A percentile compares a stretch with the other conserved stretches of the same genome.
These are phyloP conservation scores for Cyclostephanos tholiformis DNA, from an alignment of 108 stramenopile species.

Conservation along the genomic window DNA sequence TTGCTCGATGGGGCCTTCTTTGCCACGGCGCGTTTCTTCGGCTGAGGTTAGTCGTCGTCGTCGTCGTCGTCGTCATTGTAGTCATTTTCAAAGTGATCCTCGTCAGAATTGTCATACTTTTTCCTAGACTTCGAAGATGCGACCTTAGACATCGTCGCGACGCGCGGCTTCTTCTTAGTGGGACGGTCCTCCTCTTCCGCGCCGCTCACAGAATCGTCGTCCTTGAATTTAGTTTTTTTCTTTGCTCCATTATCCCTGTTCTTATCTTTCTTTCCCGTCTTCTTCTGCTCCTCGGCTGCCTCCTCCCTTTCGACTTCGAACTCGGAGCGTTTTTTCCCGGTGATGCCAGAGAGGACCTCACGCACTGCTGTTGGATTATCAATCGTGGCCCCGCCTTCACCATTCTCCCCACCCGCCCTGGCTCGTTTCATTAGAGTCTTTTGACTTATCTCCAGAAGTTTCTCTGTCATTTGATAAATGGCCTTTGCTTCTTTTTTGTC, in stretches of 20 bases:
- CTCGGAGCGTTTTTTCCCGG: slow-evolving; percentile 39
- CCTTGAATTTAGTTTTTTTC: slow-evolving; percentile 7
- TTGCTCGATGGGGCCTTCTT: slow-evolving; percentile 24
- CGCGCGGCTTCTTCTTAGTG: slow-evolving; percentile 14
- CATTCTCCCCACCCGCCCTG: slow-evolving; percentile 25
- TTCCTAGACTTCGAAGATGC: slow-evolving; percentile 14
- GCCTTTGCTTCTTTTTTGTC: slow-evolving; percentile 68
- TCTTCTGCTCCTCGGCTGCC: slow-evolving; percentile 31
- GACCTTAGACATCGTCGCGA: slow-evolving; percentile 24
- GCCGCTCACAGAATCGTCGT: slow-evolving; percentile 34
- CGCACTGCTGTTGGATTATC: slow-evolving; percentile 41
- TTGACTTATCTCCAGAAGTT: slow-evolving; percentile 54
- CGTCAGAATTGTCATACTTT: slow-evolving; percentile 29
- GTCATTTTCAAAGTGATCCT: slow-evolving; percentile 20
- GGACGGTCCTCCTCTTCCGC: slow-evolving; percentile 14
- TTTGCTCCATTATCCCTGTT: slow-evolving; percentile 12
- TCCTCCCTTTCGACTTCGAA: slow-evolving; percentile 28
- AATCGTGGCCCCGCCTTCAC: slow-evolving; percentile 16
- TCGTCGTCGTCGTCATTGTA: no score
- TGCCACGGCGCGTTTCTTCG: slow-evolving; percentile 21
- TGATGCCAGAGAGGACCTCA: slow-evolving; percentile 27
- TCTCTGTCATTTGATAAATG: slow-evolving; percentile 60
- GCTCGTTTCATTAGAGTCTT: slow-evolving; percentile 54
- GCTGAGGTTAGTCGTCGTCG: slow-evolving; percentile 26
- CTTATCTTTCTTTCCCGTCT: slow-evolving; percentile 18